Evolutionary conservation across 2,329 filamentous ascomycete genomes (phyloP).

Genomic region (Chaetomium sp.): DNA sequence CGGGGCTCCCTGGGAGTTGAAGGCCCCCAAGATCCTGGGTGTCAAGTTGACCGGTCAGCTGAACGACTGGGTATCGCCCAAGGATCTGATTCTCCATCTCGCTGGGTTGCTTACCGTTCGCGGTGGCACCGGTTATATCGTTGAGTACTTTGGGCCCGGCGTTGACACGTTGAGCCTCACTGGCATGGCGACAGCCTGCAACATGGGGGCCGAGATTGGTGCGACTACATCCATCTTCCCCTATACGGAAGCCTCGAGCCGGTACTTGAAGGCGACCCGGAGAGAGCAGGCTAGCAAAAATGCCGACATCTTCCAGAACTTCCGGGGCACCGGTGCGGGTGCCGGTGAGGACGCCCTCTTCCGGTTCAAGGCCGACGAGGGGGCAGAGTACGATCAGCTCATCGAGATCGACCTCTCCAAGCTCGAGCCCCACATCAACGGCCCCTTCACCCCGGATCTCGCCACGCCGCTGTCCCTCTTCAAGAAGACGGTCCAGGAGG

Average conservation of each 20-base stretch:
- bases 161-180: constrained; percentile 88
- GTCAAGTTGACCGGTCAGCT: constrained; percentile 82
- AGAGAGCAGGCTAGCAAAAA: constrained; percentile 69
- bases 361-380: constrained; percentile 75
- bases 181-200: constrained; percentile 88
- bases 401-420: constrained; percentile 88
- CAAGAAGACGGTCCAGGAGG: constrained; percentile 77
- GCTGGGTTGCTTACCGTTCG: constrained; percentile 89
- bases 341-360: constrained; percentile 54
- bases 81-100: constrained; percentile 90
- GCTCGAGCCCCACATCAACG: constrained; percentile 95
- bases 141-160: constrained; percentile 91
- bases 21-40: constrained; percentile 87
- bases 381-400: constrained; percentile 84
- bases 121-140: constrained; percentile 90
- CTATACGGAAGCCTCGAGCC: constrained; percentile 78
- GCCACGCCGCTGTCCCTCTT: constrained; percentile 91
- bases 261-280: constrained; percentile 85
- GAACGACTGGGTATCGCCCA: constrained; percentile 88
- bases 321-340: constrained; percentile 48
- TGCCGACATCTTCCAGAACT: constrained; percentile 62
- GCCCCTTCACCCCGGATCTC: constrained; percentile 93
- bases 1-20: constrained; percentile 95
- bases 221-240: constrained; percentile 97
- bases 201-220: constrained; percentile 87